Conservation (phyloP, 1,284 basidiomycete genomes). For the Microbotryomycetes sp. region DNA sequence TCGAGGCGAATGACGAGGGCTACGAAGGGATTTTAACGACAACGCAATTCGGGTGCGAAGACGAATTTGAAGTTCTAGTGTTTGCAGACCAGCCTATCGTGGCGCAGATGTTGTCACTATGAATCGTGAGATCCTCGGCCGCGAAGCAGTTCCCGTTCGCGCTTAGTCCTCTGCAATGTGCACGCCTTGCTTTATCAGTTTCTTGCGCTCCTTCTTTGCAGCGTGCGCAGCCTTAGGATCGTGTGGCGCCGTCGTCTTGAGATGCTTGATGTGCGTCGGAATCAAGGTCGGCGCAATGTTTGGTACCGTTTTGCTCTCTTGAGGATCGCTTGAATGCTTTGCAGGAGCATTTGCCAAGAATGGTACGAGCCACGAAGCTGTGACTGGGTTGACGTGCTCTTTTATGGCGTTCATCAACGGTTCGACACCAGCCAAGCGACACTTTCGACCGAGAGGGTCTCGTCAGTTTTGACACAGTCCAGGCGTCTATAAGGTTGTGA, state of each 20-base stretch:
- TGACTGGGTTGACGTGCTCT: constrained; percentile 86
- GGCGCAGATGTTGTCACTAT: neutral
- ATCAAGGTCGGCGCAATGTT: constrained; percentile 42
- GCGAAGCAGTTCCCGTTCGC: neutral
- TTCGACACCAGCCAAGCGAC: neutral
- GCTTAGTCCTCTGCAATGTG: neutral
- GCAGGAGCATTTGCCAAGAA: neutral
- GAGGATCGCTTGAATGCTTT: too few species aligned
- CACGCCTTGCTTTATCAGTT: constrained; percentile 3
- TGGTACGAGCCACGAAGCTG: constrained; percentile 62
- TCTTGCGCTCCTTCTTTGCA: constrained; percentile 5
- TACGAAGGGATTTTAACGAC: constrained; percentile 71
- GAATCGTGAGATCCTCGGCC: neutral
- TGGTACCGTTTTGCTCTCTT: constrained; percentile 29
- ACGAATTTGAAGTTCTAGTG: constrained; percentile 57
- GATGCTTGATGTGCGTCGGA: constrained; percentile 75
- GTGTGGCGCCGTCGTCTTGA: constrained; percentile 70
- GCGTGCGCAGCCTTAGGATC: constrained; percentile 55
- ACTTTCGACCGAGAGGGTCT: too few species aligned
- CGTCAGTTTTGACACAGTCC: too few species aligned
- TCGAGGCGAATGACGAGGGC: constrained; percentile 33
- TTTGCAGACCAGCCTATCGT: constrained; percentile 44
- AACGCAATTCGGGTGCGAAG: constrained; percentile 55
- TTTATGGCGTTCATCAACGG: constrained; percentile 85
- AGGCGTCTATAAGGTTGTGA: too few species aligned